phyloP scores from a whole-genome alignment of 1,284 basidiomycete species.

The Marasmius sp. region DNA sequence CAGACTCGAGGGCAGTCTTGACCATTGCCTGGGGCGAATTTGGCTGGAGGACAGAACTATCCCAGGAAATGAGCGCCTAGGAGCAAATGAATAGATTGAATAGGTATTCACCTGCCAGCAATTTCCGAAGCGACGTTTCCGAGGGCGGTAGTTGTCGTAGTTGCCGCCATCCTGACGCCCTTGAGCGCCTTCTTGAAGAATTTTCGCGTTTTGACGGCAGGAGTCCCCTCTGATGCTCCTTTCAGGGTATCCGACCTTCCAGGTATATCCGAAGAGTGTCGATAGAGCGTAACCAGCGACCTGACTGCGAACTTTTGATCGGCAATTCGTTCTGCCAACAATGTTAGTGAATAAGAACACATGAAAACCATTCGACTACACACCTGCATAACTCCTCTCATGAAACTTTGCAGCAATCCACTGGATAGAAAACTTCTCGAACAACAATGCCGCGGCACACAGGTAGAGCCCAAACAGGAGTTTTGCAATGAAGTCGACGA shows the following conservation, averaged over 20 bases:
- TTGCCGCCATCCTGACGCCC: conserved; percentile 71
- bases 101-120: conserved; percentile 52
- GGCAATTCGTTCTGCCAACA: conserved; percentile 66
- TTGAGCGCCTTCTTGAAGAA: conserved; percentile 74
- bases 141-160: conserved; percentile 80
- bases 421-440: conserved; percentile 88
- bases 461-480: conserved; percentile 78
- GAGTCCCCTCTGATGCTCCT: conserved; percentile 28
- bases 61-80: conserved; percentile 24
- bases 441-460: conserved; percentile 70
- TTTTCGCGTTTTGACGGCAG: conserved; percentile 53
- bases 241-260: conserved; percentile 69
- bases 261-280: conserved; percentile 71
- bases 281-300: conserved; percentile 77
- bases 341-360: background rate
- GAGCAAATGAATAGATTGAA: background rate
- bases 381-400: conserved; percentile 82
- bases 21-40: conserved; percentile 87
- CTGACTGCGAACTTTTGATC: conserved; percentile 83
- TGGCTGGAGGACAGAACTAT: conserved; percentile 79
- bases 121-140: conserved; percentile 78
- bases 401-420: conserved; percentile 87
- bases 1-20: conserved; percentile 73
- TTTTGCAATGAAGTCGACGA: conserved; percentile 56
- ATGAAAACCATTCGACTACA: conserved; percentile 14